phyloP scores from a whole-genome alignment of 805 yeast species.

The Hyphopichia homilentoma region DNA sequence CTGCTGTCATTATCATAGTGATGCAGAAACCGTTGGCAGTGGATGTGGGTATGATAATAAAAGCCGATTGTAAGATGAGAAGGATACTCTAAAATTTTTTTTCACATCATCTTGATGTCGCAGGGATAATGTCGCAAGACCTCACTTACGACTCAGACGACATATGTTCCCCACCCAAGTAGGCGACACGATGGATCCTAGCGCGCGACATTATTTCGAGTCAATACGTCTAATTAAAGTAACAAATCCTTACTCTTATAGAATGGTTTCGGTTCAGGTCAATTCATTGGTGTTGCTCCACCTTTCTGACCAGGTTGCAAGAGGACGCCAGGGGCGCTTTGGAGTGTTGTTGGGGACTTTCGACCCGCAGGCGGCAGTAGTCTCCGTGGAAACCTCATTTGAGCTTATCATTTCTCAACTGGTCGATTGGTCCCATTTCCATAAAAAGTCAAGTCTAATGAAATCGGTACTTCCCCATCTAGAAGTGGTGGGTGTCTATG shows the following conservation, averaged over 20 bases:
- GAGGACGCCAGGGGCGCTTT: constrained; percentile 13
- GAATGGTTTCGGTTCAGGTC: constrained; percentile 6
- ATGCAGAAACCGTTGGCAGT: constrained; percentile 1
- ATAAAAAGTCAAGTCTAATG: constrained; percentile 24
- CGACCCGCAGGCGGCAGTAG: constrained; percentile 9
- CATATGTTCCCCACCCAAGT: no score
- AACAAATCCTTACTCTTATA: not conserved
- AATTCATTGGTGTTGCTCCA: constrained; percentile 28
- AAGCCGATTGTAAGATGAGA: not conserved
- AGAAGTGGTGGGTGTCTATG: constrained; percentile 28
- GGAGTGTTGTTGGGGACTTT: constrained; percentile 29
- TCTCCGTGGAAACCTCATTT: constrained; percentile 25
- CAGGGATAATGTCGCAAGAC: not conserved
- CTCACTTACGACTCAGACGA: not conserved
- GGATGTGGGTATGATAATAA: constrained; percentile 5
- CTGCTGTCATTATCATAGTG: constrained; percentile 32
- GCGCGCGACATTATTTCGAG: not conserved
- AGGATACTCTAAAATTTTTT: constrained; percentile 1
- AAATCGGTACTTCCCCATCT: constrained; percentile 24
- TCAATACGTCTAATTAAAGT: not conserved
- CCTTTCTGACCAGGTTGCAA: constrained; percentile 25
- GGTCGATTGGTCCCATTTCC: constrained; percentile 22
- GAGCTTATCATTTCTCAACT: constrained; percentile 5
- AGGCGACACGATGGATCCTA: no score
- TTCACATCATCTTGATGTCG: not conserved